A percentile compares a stretch with the other conserved stretches of the same genome.
Conservation (phyloP, 2,329 filamentous ascomycete species). For the Ophiocordyceps camponoti-saundersi region DNA sequence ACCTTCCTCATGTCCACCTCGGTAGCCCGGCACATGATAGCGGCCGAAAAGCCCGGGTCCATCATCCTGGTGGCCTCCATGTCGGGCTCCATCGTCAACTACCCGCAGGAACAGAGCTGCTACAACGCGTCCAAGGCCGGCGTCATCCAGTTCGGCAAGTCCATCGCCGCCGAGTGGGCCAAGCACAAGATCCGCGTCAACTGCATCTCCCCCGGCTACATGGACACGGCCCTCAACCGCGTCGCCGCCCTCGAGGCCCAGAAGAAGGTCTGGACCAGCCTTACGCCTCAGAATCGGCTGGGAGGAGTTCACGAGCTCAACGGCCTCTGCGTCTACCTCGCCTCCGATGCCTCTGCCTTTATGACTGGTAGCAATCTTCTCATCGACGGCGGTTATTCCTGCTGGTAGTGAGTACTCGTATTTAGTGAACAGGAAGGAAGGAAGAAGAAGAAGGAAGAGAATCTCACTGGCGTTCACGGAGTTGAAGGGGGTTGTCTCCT, state of each 20-base stretch:
- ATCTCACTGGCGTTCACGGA: no score
- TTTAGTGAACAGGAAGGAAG: no score
- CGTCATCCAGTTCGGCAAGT: conserved; percentile 63
- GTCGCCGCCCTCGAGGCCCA: conserved; percentile 62
- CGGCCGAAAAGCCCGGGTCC: conserved; percentile 50
- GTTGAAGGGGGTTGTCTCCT: no score
- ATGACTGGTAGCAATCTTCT: conserved; percentile 64
- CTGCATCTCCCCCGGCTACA: conserved; percentile 72
- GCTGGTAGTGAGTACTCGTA: conserved; percentile 17
- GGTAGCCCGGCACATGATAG: conserved; percentile 58
- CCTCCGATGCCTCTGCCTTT: conserved; percentile 54
- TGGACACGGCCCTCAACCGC: conserved; percentile 70
- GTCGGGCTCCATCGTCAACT: conserved; percentile 75
- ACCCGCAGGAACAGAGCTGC: conserved; percentile 65
- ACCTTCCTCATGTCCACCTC: conserved; percentile 63
- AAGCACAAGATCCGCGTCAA: conserved; percentile 69
- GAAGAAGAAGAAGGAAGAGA: no score
- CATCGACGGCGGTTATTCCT: conserved; percentile 54
- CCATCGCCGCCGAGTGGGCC: conserved; percentile 71
- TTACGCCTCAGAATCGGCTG: conserved; percentile 58
- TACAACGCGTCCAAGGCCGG: conserved; percentile 78
- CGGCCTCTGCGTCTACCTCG: conserved; percentile 59
- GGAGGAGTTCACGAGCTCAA: conserved; percentile 63
- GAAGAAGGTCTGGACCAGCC: conserved; percentile 64
- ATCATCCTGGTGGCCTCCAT: conserved; percentile 67